A percentile compares a stretch with the other conserved stretches of the same genome.
These are phyloP conservation scores for Tricholoma sp. DNA, from an alignment of 768 basidiomycete species.

Conservation along the genomic window DNA sequence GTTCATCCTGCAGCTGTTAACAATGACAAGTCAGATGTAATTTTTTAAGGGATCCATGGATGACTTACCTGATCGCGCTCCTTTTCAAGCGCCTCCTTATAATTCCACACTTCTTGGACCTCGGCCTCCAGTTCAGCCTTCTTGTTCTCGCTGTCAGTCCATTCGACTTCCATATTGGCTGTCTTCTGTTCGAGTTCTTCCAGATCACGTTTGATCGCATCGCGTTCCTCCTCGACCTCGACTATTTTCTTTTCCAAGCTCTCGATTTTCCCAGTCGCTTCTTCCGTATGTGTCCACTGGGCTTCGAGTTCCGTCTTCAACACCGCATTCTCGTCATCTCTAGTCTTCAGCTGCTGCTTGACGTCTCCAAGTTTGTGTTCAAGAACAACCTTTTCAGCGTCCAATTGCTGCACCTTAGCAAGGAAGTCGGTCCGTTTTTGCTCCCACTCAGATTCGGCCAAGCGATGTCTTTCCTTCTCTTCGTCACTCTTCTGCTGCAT, in stretches of 20 bases:
- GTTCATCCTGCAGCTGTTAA: slow-evolving; percentile 46
- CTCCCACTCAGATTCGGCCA: slow-evolving; percentile 40
- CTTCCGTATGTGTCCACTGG: slow-evolving; percentile 67
- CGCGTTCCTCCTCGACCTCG: slow-evolving; percentile 34
- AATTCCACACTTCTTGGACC: slow-evolving; percentile 45
- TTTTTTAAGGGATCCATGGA: not conserved
- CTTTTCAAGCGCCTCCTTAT: slow-evolving; percentile 50
- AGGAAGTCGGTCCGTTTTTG: slow-evolving; percentile 47
- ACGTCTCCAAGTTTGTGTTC: slow-evolving; percentile 40
- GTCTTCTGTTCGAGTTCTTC: slow-evolving; percentile 38
- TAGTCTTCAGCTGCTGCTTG: slow-evolving; percentile 32
- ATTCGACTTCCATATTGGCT: slow-evolving; percentile 46
- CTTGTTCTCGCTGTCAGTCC: slow-evolving; percentile 51
- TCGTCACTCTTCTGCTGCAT: slow-evolving; percentile 35
- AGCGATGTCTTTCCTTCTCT: slow-evolving; percentile 37
- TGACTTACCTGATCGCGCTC: slow-evolving; percentile 49
- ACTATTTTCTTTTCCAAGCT: slow-evolving; percentile 31
- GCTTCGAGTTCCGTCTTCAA: slow-evolving; percentile 64
- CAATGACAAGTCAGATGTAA: not conserved
- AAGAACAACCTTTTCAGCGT: slow-evolving; percentile 38
- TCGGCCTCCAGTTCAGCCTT: slow-evolving; percentile 52
- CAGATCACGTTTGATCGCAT: slow-evolving; percentile 33
- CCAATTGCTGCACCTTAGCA: slow-evolving; percentile 33
- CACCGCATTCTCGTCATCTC: slow-evolving; percentile 40
- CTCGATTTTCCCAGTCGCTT: slow-evolving; percentile 41